Percentiles rank a stretch among this genome's conserved stretches.
Evolutionary conservation across 164 flowering plant genomes (phyloP).

Genomic region (Warburgia ugandensis): DNA sequence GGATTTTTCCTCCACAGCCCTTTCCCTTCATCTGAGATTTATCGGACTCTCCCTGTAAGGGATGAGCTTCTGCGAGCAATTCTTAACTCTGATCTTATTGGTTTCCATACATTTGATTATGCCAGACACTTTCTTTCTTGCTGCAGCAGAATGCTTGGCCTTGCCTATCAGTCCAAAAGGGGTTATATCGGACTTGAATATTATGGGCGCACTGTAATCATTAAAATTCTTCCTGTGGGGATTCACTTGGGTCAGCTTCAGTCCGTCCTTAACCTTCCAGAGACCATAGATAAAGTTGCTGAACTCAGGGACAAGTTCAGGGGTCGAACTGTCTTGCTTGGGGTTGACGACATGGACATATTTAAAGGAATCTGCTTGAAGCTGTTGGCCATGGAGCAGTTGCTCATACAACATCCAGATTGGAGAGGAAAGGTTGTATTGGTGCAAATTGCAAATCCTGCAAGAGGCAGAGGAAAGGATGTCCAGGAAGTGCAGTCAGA

Average conservation of each 20-base stretch:
- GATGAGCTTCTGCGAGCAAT: conserved; percentile 49
- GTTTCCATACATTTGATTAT: conserved; percentile 61
- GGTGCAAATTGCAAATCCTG: conserved; percentile 62
- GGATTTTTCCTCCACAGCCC: conserved; percentile 63
- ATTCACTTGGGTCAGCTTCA: conserved; percentile 50
- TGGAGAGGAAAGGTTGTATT: conserved; percentile 45
- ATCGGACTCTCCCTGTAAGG: conserved; percentile 52
- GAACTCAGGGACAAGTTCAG: conserved; percentile 28
- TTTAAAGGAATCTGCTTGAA: conserved; percentile 60
- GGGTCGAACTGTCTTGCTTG: conserved; percentile 42
- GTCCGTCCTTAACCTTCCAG: conserved; percentile 39
- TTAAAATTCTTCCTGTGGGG: conserved; percentile 57
- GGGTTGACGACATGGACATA: conserved; percentile 70
- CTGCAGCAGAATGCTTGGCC: conserved; percentile 65
- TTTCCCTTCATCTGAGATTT: conserved; percentile 61
- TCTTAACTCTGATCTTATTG: conserved; percentile 53
- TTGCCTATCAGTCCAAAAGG: conserved; percentile 50
- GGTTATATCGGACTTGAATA: conserved; percentile 60
- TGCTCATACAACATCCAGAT: conserved; percentile 44
- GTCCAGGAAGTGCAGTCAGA: conserved; percentile 51
- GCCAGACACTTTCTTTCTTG: conserved; percentile 67
- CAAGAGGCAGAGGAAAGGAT: conserved; percentile 53
- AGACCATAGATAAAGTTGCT: conserved; percentile 35
- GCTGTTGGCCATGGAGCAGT: conserved; percentile 50
- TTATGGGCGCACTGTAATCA: conserved; percentile 55